Percentiles rank a stretch among this genome's conserved stretches.
These are phyloP conservation scores for Fragilaria radians DNA, from an alignment of 108 stramenopile genomes.

Conservation along the genomic window DNA sequence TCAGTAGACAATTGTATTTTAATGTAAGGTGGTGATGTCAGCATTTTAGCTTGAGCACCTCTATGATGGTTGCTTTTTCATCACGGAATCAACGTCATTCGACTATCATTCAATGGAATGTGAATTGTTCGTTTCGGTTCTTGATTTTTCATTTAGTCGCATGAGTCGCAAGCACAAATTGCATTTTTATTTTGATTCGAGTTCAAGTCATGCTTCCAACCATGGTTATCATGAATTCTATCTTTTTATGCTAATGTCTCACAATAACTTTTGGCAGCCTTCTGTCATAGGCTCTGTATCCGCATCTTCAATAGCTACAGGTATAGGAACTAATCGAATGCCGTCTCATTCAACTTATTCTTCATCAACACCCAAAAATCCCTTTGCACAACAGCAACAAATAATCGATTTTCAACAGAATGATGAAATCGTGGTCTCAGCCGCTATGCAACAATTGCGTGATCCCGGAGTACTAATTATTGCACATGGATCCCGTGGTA, in stretches of 20 bases:
- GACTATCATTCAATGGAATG: too few species aligned
- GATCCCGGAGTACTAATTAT: conserved; percentile 75
- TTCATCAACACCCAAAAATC: not conserved
- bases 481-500: conserved; percentile 74
- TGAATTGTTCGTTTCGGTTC: too few species aligned
- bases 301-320: not conserved
- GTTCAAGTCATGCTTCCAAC: not conserved
- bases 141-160: too few species aligned
- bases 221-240: not conserved
- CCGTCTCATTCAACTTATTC: conserved; percentile 1
- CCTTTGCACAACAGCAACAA: not conserved
- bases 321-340: not conserved
- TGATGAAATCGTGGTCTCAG: conserved; percentile 72
- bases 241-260: conserved; percentile 1
- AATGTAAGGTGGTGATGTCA: too few species aligned
- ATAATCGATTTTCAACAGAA: conserved; percentile 33
- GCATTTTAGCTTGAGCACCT: too few species aligned
- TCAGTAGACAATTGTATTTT: too few species aligned
- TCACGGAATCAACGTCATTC: too few species aligned
- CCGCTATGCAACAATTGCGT: conserved; percentile 82
- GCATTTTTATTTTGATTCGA: too few species aligned
- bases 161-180: too few species aligned
- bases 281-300: not conserved
- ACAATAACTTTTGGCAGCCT: not conserved
- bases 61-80: too few species aligned